Base-by-base conservation (phyloP, 805 yeast species). In the Maudiozyma pseudohumilis region DNA sequence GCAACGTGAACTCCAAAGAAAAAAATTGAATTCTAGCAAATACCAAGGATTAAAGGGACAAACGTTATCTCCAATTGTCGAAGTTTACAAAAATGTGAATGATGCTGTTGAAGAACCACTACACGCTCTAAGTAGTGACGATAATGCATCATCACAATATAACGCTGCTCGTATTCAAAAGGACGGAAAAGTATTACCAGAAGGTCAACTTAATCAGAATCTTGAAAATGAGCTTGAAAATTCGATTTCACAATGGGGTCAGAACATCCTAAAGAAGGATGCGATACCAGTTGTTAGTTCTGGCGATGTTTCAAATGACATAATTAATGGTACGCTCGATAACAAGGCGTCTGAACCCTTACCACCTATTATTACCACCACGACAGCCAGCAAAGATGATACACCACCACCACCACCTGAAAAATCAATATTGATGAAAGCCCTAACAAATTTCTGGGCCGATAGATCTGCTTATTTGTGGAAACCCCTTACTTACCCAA, bases 391-490 rank as follows among this genome's bases (percentile, higher is more conserved):
- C 19, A 54, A 46, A 32, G 54, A 52, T 18, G 62, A 52, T 29
- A 47, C 55, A 3, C 40, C 22, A 13, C 60, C 64, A 2, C 73
- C 64, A 42, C 71, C 64, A 41, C 71, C 78, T 6, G 96, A 88
- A 51, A 74, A 75, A 46, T 74, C 78, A 17, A 80, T 96, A 1
- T 59, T 92, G 25, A 72, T 92, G 64, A 85, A 83, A 49, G 77
- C 94, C 0, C 64, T 94, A 39, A 75, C 94, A 0, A 85, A 79
- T 49, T 92, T 92, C 59, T 92, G 97, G 97, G 96, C 96, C 1
- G 97, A 92, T 60, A 66, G 98, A 50, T 84, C 97, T 1, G 92
- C 96, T 0, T 80, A 94, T 2, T 69, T 92, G 16, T 94, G 97
- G 97, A 87, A 84, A 46, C 94, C 96, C 0, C 65, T 92, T 24